A percentile compares a stretch with the other conserved stretches of the same genome.
These are phyloP conservation scores for Emmonsia crescens DNA, from an alignment of 2,329 filamentous ascomycete species.

Conservation along the genomic window DNA sequence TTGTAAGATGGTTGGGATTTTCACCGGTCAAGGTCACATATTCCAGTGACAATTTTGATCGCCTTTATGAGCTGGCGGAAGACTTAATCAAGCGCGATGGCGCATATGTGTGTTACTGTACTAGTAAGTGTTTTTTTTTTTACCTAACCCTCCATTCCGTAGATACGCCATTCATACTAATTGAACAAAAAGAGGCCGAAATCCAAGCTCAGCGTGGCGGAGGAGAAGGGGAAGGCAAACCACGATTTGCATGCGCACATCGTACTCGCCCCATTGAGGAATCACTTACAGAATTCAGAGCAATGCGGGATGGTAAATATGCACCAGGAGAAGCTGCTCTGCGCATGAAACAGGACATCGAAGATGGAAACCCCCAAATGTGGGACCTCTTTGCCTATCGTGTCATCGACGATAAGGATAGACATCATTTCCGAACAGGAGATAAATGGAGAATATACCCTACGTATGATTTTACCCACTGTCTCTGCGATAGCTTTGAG, in stretches of 20 bases:
- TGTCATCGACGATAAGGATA: constrained; percentile 52
- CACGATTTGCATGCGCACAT: constrained; percentile 70
- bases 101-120: constrained; percentile 79
- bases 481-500: constrained; percentile 85
- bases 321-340: constrained; percentile 72
- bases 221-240: constrained; percentile 53
- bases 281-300: constrained; percentile 72
- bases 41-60: constrained; percentile 81
- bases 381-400: constrained; percentile 93
- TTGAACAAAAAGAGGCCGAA: constrained; percentile 48
- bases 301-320: constrained; percentile 87
- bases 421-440: constrained; percentile 63
- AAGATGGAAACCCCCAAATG: constrained; percentile 81
- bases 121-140: constrained; percentile 30
- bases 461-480: constrained; percentile 88
- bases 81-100: constrained; percentile 61
- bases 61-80: constrained; percentile 79
- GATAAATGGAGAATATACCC: constrained; percentile 87
- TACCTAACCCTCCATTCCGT: not conserved
- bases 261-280: constrained; percentile 63
- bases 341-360: constrained; percentile 84
- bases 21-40: constrained; percentile 70
- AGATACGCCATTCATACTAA: not conserved
- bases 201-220: constrained; percentile 77
- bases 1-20: constrained; percentile 73